Conservation (phyloP, 2,329 filamentous ascomycete species). For the Sporothrix phasma region DNA sequence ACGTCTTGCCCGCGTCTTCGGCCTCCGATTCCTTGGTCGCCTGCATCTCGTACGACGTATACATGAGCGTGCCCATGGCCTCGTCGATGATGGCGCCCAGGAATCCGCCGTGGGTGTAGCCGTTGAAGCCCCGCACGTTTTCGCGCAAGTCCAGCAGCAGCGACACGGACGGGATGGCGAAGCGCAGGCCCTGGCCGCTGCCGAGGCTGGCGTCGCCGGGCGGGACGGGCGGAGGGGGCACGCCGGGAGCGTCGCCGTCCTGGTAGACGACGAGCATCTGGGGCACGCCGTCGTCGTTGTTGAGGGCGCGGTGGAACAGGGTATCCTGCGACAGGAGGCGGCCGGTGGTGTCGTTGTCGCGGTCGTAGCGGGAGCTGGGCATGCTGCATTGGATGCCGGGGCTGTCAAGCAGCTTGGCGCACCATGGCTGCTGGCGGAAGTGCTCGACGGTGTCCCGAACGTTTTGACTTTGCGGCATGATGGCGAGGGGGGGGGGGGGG, state of each 20-base stretch:
- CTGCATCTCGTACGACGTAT: constrained; percentile 20
- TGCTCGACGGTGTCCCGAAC: constrained; percentile 12
- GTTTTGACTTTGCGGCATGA: constrained; percentile 4
- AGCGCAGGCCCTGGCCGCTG: neutral
- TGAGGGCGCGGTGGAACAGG: constrained; percentile 12
- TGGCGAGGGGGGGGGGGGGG: neutral
- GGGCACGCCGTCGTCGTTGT: constrained; percentile 19
- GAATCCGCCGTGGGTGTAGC: constrained; percentile 24
- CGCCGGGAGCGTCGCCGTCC: constrained; percentile 12
- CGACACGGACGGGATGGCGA: constrained; percentile 17
- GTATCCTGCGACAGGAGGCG: constrained; percentile 12
- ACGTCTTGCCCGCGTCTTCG: neutral
- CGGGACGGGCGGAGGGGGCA: neutral
- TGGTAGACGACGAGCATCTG: constrained; percentile 20
- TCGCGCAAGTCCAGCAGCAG: constrained; percentile 21
- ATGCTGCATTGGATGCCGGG: constrained; percentile 6
- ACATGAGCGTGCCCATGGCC: constrained; percentile 23
- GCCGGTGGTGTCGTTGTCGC: neutral
- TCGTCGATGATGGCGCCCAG: constrained; percentile 23
- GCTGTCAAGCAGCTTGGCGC: constrained; percentile 11
- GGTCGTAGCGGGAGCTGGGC: neutral
- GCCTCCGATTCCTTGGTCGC: neutral
- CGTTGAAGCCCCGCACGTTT: constrained; percentile 18
- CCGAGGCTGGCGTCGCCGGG: neutral
- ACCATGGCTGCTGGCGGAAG: constrained; percentile 14